Evolutionary conservation across 2,329 filamentous ascomycete genomes (phyloP).

Genomic region (Fusarium mexicanum): DNA sequence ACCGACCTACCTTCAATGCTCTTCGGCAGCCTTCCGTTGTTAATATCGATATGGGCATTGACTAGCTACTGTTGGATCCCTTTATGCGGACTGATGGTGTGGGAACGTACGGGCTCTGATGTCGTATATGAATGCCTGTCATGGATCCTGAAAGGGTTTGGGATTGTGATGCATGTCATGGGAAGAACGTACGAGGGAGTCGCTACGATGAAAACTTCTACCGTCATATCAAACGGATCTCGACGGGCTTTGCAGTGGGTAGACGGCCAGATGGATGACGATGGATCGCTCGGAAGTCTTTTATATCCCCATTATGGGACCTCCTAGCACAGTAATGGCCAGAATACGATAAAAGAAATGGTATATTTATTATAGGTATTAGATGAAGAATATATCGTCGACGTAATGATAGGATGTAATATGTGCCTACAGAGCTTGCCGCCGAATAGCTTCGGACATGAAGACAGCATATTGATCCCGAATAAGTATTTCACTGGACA

Average conservation of each 20-base stretch:
- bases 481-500: background rate
- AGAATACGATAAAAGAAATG: slow-evolving; percentile 3
- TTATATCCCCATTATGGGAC: slow-evolving; percentile 10
- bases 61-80: slow-evolving; percentile 35
- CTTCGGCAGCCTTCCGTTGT: slow-evolving; percentile 17
- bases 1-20: slow-evolving; percentile 30
- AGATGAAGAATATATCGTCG: background rate
- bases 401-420: background rate
- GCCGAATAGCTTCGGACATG: background rate
- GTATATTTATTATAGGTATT: background rate
- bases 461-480: background rate
- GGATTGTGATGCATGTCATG: background rate
- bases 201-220: background rate
- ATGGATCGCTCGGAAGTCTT: slow-evolving; percentile 19
- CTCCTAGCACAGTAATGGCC: background rate
- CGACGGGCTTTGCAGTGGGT: slow-evolving; percentile 18
- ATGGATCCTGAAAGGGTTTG: background rate
- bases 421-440: background rate
- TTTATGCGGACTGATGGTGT: slow-evolving; percentile 29
- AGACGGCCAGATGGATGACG: slow-evolving; percentile 16
- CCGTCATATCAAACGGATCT: slow-evolving; percentile 7
- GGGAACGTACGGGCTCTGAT: slow-evolving; percentile 28
- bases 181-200: background rate
- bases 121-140: slow-evolving; percentile 22
- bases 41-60: slow-evolving; percentile 28